Evolutionary conservation across 805 yeast species (phyloP), one percentile per base, ranked within the genome.

Genomic region (Yarrowia bubula): DNA sequence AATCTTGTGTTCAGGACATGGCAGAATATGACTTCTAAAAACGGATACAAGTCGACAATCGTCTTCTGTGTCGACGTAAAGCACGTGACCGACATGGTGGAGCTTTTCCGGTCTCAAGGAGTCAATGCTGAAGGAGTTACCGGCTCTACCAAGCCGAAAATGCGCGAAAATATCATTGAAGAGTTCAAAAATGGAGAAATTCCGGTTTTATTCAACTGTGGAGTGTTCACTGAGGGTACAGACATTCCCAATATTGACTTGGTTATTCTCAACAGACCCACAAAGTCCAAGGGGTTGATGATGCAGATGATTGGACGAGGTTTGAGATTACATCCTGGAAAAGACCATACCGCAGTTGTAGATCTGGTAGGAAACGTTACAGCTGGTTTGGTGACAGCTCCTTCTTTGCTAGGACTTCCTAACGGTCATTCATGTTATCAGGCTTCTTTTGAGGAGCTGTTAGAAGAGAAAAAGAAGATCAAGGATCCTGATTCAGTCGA

Each of bases 291-390:
- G 37, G 84, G 88, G 0, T 75, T 92, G 47, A 75, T 90, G 41
- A 80, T 86, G 15, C 98, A 92, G 72, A 92, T 92, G 97, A 81
- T 92, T 17, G 98, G 98, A 0, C 79, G 98, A 65, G 98, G 98
- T 0, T 76, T 92, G 44, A 76, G 98, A 41, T 69, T 84, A 13
- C 85, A 85, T 70, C 77, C 80, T 1, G 83, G 81, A 0, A 92
- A 92, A 71, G 74, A 79, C 1, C 77, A 79, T 66, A 91, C 98
- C 71, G 88, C 87, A 70, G 80, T 92, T 6, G 80, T 90, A 0
- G 97, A 92, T 72, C 84, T 91, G 74, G 89, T 86, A n/a, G 89
- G 86, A 10, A 80, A 86, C 0, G 47, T 63, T 14, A 77, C 78
- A 0, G 66, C 65, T 3, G 88, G 88, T 3, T 77, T 87, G 3